A percentile compares a stretch with the other conserved stretches of the same genome.
Conservation (phyloP, 148 eudicot genomes). For the Nepenthes gracilis region DNA sequence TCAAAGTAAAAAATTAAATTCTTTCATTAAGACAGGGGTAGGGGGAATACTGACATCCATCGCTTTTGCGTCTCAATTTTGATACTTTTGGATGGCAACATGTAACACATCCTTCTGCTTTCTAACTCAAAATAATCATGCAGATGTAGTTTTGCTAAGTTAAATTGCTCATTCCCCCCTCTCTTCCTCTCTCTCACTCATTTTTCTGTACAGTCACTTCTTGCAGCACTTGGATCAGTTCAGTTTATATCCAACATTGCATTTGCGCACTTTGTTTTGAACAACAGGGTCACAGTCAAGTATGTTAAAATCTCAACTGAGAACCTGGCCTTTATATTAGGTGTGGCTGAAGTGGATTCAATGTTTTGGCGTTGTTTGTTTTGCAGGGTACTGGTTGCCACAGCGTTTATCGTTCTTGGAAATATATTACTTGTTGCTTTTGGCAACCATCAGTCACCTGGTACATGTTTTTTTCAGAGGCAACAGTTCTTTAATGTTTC, state of each 20-base stretch:
- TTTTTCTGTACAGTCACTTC: slow-evolving; percentile 70
- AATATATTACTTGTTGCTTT: slow-evolving; percentile 92
- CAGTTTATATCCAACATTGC: slow-evolving; percentile 92
- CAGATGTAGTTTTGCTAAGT: neutral
- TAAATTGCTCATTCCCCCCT: neutral
- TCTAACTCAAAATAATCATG: neutral
- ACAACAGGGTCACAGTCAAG: slow-evolving; percentile 64
- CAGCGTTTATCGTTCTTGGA: slow-evolving; percentile 85
- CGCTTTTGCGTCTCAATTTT: too few relatives aligned
- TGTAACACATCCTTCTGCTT: neutral
- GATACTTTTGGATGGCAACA: too few relatives aligned
- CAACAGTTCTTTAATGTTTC: neutral
- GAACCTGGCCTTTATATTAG: neutral
- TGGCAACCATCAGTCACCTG: slow-evolving; percentile 97
- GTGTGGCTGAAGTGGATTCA: neutral
- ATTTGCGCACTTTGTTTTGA: slow-evolving; percentile 67
- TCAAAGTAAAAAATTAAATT: neutral
- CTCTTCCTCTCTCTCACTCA: neutral
- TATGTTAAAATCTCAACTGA: slow-evolving; percentile 26
- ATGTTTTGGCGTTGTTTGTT: neutral
- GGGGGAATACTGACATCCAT: neutral
- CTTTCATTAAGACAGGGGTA: neutral
- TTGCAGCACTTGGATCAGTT: slow-evolving; percentile 92
- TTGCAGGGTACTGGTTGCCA: slow-evolving; percentile 75
- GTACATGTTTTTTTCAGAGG: slow-evolving; percentile 23